A percentile compares a stretch with the other conserved stretches of the same genome.
Evolutionary conservation across 176 grass and related monocot genomes (phyloP).

Genomic region (Eremochloa ophiuroides): DNA sequence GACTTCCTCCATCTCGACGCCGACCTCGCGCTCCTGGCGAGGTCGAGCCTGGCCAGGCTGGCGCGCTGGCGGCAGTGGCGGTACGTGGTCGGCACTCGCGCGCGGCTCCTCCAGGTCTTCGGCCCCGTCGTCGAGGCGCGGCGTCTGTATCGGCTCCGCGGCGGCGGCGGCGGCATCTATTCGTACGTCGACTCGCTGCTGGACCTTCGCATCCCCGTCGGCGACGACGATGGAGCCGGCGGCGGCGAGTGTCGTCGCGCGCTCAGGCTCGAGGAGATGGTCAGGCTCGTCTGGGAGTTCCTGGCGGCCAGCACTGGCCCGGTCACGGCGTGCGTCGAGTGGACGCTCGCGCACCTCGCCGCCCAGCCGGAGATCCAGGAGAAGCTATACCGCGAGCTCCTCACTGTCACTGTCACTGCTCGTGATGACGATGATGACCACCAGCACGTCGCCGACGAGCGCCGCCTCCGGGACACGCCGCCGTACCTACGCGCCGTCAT

Average conservation of each 20-base stretch:
- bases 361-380: too few species aligned
- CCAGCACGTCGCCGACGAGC: too few species aligned
- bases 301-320: neutral
- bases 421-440: too few species aligned
- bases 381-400: neutral
- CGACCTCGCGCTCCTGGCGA: neutral
- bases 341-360: neutral
- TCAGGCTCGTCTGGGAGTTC: too few species aligned
- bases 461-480: neutral
- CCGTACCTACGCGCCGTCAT: neutral
- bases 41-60: neutral
- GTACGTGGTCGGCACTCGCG: neutral
- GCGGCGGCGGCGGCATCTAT: too few species aligned
- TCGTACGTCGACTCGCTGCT: too few species aligned
- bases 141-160: too few species aligned
- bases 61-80: neutral
- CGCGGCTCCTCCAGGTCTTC: neutral
- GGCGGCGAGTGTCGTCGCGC: neutral
- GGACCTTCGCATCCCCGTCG: neutral
- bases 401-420: too few species aligned
- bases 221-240: too few species aligned
- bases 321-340: neutral
- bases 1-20: neutral
- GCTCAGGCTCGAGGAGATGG: too few species aligned
- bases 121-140: too few species aligned